These are phyloP conservation scores for Ophiosphaerella narmari DNA, from an alignment of 2,329 filamentous ascomycete genomes.

Conservation along the genomic window DNA sequence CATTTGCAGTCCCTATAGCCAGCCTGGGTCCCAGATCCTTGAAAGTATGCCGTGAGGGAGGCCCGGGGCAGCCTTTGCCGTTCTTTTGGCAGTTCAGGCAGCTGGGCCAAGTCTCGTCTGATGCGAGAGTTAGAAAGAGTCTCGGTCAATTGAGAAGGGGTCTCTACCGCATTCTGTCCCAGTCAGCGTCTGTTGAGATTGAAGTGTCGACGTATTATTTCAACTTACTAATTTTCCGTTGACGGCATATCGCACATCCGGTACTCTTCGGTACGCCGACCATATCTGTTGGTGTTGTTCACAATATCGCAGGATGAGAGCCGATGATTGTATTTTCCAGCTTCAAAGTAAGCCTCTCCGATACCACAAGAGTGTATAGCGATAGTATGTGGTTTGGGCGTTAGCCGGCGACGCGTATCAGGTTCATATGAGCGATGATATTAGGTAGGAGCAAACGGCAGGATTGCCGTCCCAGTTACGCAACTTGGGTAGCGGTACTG, in stretches of 20 bases:
- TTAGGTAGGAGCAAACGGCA: slow-evolving; percentile 7
- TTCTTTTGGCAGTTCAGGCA: slow-evolving; percentile 44
- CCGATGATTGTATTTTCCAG: not conserved
- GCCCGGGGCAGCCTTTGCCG: slow-evolving; percentile 39
- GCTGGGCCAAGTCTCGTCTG: slow-evolving; percentile 43
- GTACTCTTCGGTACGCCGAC: slow-evolving; percentile 43
- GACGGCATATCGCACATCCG: slow-evolving; percentile 39
- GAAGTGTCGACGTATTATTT: not conserved
- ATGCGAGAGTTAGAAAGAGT: slow-evolving; percentile 12
- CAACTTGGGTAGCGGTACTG: slow-evolving; percentile 8
- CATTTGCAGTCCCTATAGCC: slow-evolving; percentile 3
- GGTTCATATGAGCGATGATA: slow-evolving; percentile 3
- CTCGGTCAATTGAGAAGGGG: not conserved
- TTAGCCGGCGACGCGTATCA: not conserved
- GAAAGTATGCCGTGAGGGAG: slow-evolving; percentile 40
- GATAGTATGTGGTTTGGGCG: not conserved
- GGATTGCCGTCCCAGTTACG: slow-evolving; percentile 9
- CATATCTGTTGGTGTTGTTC: slow-evolving; percentile 17
- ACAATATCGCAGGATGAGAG: too few species aligned
- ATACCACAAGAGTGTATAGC: not conserved
- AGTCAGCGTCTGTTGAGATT: slow-evolving; percentile 11
- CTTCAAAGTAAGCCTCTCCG: not conserved
- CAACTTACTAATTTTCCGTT: slow-evolving; percentile 40
- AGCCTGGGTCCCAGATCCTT: slow-evolving; percentile 32
- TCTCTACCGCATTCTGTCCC: slow-evolving; percentile 24